Evolutionary conservation across 2,329 filamentous ascomycete species (phyloP).

Genomic region (Colletotrichum sp.): DNA sequence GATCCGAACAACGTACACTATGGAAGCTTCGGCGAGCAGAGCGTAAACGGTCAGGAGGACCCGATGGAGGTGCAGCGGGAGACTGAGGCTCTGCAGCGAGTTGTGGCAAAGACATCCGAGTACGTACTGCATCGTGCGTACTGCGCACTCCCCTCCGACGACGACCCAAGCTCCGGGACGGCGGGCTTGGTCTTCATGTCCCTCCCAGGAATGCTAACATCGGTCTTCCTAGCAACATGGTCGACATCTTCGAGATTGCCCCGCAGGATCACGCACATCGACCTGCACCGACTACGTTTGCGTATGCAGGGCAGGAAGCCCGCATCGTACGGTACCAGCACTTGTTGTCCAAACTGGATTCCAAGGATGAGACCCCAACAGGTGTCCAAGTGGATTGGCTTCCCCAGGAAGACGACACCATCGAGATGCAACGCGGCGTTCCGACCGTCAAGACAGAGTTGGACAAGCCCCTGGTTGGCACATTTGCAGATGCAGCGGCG

Average conservation of each 20-base stretch:
- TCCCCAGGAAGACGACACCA: conserved; percentile 52
- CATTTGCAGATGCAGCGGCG: conserved; percentile 64
- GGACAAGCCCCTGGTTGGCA: conserved; percentile 58
- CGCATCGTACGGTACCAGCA: conserved; percentile 64
- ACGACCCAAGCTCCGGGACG: conserved; percentile 9
- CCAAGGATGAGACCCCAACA: conserved; percentile 45
- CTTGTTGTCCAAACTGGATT: conserved; percentile 63
- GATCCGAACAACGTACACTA: conserved; percentile 65
- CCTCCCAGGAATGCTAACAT: conserved; percentile 18
- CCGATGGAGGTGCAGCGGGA: conserved; percentile 68
- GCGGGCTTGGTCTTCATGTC: conserved; percentile 12
- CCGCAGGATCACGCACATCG: conserved; percentile 50
- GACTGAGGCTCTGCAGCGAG: conserved; percentile 67
- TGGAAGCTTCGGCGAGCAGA: conserved; percentile 66
- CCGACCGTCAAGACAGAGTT: conserved; percentile 43
- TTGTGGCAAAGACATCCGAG: conserved; percentile 70
- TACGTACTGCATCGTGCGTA: conserved; percentile 39
- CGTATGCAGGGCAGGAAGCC: conserved; percentile 59
- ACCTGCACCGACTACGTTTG: conserved; percentile 44
- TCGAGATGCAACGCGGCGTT: conserved; percentile 47
- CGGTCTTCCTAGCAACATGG: conserved; percentile 59
- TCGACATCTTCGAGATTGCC: conserved; percentile 71
- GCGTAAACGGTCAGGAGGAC: conserved; percentile 60
- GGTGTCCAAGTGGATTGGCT: conserved; percentile 62
- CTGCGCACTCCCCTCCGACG: neutral